Evolutionary conservation across 768 basidiomycete genomes (phyloP), one percentile per base, ranked within the genome.

Genomic region (Clitopilus hobsonii): DNA sequence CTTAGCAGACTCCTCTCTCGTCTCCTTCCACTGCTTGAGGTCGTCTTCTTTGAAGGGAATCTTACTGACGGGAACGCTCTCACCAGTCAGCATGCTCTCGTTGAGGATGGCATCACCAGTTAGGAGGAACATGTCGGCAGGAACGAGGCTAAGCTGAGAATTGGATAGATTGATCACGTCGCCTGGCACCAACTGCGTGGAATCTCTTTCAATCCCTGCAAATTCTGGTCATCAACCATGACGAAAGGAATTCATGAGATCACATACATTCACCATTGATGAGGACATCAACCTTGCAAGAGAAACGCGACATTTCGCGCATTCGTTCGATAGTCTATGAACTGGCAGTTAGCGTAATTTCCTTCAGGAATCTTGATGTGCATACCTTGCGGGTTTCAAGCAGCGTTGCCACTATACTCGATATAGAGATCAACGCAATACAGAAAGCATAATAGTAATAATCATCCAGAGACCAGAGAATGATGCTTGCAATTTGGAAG

Each of bases 61-160:
- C 67, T 99, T 99, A 67, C 91, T 91, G 51, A 99, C 93, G 1
- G 97, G 97, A 0, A 99, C 92, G 59, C 94, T 97, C 71, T 99
- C 97, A 11, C 97, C 97, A 0, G 97, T 98, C 22, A 99, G 82
- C 97, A 99, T 98, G 58, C 94, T 96, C 72, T 99, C 97, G 67
- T 98, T 98, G 51, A 98, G 89, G 55, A 99, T 96, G 1, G 94
- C 94, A 68, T 99, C 97, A 1, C 97, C 97, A 1, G 93, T 91
- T 25, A 99, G 83, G 6, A 99, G 79, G 60, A 98, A 82, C 58
- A 96, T 78, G 67, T 99, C 97, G 13, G 92, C 90, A 2, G 97
- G 97, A 60, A 99, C 78, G 27, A 86, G 69, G 7, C 81, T 72
- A 6, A 95, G 77, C 23, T 82, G 80, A 1, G 90, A 81, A 27